Evolutionary conservation across 192 early-diverging fungal genomes (phyloP), one percentile per base, ranked within the genome.

Genomic region (Coemansia sp.): DNA sequence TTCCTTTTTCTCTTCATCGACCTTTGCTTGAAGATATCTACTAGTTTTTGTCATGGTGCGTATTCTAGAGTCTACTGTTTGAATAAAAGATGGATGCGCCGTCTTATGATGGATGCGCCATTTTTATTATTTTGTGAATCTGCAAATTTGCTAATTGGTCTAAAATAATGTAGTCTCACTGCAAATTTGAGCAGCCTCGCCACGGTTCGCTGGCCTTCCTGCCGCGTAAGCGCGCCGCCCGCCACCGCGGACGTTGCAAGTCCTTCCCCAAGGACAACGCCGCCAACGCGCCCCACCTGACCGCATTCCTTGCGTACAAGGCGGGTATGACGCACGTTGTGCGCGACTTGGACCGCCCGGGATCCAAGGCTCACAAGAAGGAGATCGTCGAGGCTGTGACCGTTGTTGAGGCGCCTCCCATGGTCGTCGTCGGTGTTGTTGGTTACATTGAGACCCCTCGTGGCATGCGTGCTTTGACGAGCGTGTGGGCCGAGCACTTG

Each of bases 301-400:
- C 97, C 32, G 97, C 97, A 80, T 99, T 96, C 88, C 86, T 99
- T 75, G 96, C 92, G 64, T 99, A 99, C 92, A 99, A 99, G 93
- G 97, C 97, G 49, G 97, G 97, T 83, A 99, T 99, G 97, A 98
- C 95, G 76, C 95, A 99, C 86, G 88, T 99, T 84, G 97, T 99
- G 69, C 94, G 97, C 69, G 97, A 99, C 86, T 79, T 99, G 60
- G 95, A 98, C 79, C 93, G 97, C 82, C 96, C 97, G 63, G 94
- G 92, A 59, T 95, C 96, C 84, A 98, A 99, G 91, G 92, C 94
- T 87, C 91, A 99, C 90, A 99, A 97, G 92, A 98, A 98, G 93
- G 97, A 99, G 85, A 87, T 99, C 48, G 97, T 99, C 73, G 97
- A 99, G 87, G 94, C 97, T 45, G 96, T 96, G 68, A 95, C 96